Evolutionary conservation across 495 filamentous ascomycete species (phyloP).

Genomic region (Wilcoxina mikolae): DNA sequence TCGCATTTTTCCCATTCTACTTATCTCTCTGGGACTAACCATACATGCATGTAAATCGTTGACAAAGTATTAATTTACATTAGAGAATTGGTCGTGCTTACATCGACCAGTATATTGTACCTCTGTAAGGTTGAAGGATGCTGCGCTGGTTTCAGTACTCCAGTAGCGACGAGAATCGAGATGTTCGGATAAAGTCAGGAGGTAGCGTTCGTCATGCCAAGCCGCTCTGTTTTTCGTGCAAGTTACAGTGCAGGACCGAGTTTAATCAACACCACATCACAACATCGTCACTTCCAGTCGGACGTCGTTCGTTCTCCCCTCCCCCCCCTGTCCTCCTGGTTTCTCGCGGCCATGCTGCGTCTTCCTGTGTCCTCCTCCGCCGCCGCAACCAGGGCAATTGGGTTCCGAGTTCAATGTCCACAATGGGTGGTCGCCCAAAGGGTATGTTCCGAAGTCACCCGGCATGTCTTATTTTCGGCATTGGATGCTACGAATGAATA

Average conservation of each 20-base stretch:
- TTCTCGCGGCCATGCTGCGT: slow-evolving; percentile 23
- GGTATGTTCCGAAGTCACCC: slow-evolving; percentile 6
- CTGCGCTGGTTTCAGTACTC: no score
- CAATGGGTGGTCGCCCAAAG: background rate
- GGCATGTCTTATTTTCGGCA: background rate
- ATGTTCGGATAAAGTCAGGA: background rate
- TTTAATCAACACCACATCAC: slow-evolving; percentile 5
- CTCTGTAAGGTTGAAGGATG: no score
- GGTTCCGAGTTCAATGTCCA: background rate
- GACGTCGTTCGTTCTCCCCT: background rate
- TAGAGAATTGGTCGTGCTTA: slow-evolving; percentile 1
- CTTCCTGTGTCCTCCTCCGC: slow-evolving; percentile 14
- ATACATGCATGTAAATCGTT: slow-evolving; percentile 2
- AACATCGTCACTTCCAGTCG: background rate
- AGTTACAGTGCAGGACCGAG: background rate
- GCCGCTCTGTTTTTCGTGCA: slow-evolving; percentile 3
- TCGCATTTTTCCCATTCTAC: background rate
- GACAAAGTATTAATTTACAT: background rate
- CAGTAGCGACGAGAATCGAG: no score
- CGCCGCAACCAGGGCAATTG: slow-evolving; percentile 24
- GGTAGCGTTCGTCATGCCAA: slow-evolving; percentile 2
- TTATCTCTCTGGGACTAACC: background rate
- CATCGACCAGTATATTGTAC: no score
- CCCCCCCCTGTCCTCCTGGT: background rate
- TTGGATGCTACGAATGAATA: background rate